Evolutionary conservation across 2,329 filamentous ascomycete species (phyloP).

Genomic region (Colletotrichum incanum): DNA sequence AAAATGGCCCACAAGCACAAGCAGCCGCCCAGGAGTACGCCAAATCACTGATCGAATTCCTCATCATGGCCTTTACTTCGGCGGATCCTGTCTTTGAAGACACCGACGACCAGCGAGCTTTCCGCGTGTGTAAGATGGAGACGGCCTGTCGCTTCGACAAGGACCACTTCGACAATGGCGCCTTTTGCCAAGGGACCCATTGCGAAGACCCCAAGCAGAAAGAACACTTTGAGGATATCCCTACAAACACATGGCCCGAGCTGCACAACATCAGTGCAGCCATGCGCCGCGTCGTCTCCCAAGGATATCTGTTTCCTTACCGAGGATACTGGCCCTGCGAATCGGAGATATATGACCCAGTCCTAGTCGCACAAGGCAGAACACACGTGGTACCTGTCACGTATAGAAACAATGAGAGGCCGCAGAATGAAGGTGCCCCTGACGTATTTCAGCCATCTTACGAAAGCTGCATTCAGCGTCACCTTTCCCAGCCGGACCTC

Average conservation of each 20-base stretch:
- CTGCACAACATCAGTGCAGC: slow-evolving; percentile 30
- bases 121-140: slow-evolving; percentile 28
- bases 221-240: background rate
- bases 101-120: background rate
- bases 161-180: slow-evolving; percentile 24
- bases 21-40: slow-evolving; percentile 18
- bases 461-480: background rate
- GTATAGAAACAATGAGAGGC: background rate
- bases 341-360: background rate
- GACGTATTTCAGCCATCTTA: background rate
- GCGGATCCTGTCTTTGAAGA: background rate
- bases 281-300: slow-evolving; percentile 22
- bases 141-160: slow-evolving; percentile 39
- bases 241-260: slow-evolving; percentile 17
- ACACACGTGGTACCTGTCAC: background rate
- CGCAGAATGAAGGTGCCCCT: background rate
- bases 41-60: slow-evolving; percentile 13
- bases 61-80: slow-evolving; percentile 7
- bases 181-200: slow-evolving; percentile 14
- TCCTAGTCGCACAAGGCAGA: background rate
- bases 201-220: slow-evolving; percentile 2
- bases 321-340: slow-evolving; percentile 3
- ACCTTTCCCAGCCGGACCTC: background rate
- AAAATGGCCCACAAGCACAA: background rate
- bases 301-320: slow-evolving; percentile 14